Evolutionary conservation across 352 stramenopile species (phyloP).

Genomic region (Elongisporangium undulatum): DNA sequence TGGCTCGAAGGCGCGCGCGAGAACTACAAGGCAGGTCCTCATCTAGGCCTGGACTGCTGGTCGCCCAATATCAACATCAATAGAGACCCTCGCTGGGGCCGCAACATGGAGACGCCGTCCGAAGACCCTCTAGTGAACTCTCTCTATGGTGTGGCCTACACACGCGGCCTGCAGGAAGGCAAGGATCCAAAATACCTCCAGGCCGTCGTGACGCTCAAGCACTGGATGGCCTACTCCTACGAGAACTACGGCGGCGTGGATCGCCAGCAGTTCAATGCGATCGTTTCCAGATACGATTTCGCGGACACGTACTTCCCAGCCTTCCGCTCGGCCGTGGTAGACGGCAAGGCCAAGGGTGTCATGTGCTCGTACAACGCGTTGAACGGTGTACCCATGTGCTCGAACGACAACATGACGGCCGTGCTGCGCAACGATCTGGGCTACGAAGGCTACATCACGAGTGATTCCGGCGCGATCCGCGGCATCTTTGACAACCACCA

Average conservation of each 20-base stretch:
- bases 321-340: constrained; percentile 79
- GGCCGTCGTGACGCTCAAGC: constrained; percentile 91
- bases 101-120: constrained; percentile 91
- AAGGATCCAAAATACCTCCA: constrained; percentile 63
- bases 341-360: constrained; percentile 76
- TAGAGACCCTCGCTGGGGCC: constrained; percentile 91
- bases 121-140: constrained; percentile 92
- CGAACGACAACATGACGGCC: constrained; percentile 74
- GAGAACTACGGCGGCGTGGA: constrained; percentile 69
- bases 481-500: constrained; percentile 77
- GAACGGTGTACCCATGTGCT: constrained; percentile 92
- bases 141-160: constrained; percentile 89
- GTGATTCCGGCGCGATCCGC: constrained; percentile 90
- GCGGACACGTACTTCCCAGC: constrained; percentile 90
- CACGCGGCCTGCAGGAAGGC: constrained; percentile 84
- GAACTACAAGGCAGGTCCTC: constrained; percentile 52
- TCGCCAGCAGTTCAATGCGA: constrained; percentile 86
- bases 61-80: constrained; percentile 96
- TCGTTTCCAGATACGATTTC: constrained; percentile 89
- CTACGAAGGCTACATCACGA: constrained; percentile 95
- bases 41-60: constrained; percentile 91
- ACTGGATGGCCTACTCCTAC: constrained; percentile 92
- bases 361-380: constrained; percentile 98
- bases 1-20: constrained; percentile 75
- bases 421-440: constrained; percentile 71